These are phyloP conservation scores for Trypanosoma grayi DNA, from an alignment of 208 protist genomes.

Conservation along the genomic window DNA sequence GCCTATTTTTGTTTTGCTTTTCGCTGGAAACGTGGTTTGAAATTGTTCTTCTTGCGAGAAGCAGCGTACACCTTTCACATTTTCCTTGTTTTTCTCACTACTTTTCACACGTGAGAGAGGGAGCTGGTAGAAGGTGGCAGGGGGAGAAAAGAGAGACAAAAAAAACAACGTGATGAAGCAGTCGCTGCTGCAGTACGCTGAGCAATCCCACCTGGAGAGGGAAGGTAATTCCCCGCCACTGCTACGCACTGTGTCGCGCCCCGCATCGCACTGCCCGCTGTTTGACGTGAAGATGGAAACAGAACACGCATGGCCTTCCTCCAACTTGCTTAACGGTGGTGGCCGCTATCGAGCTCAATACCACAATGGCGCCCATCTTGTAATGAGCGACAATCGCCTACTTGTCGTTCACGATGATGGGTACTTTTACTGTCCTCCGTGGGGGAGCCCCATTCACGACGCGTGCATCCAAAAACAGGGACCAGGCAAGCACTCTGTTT, in stretches of 20 bases:
- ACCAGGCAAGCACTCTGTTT: slow-evolving; percentile 18
- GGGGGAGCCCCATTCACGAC: slow-evolving; percentile 42
- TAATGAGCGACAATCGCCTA: slow-evolving; percentile 30
- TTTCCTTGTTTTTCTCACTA: too few relatives aligned
- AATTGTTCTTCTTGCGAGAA: too few relatives aligned
- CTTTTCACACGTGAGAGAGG: background rate
- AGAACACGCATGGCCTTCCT: slow-evolving; percentile 26
- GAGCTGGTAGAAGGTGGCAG: background rate
- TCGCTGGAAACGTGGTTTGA: too few relatives aligned
- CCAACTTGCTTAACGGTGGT: slow-evolving; percentile 23
- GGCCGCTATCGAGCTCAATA: slow-evolving; percentile 9
- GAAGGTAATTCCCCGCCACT: background rate
- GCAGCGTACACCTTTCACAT: too few relatives aligned
- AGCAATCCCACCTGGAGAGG: background rate
- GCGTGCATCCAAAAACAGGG: slow-evolving; percentile 34
- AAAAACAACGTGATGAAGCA: background rate
- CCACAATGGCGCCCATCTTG: slow-evolving; percentile 20
- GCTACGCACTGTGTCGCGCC: slow-evolving; percentile 22
- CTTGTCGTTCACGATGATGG: slow-evolving; percentile 35
- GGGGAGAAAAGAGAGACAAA: background rate
- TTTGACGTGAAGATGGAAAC: slow-evolving; percentile 23
- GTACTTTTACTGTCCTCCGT: slow-evolving; percentile 62
- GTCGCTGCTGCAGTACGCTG: slow-evolving; percentile 15
- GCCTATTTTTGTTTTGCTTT: too few relatives aligned
- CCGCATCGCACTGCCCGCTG: slow-evolving; percentile 15